These are phyloP conservation scores for Pythium vanterpoolii DNA, from an alignment of 352 stramenopile genomes.

Conservation along the genomic window DNA sequence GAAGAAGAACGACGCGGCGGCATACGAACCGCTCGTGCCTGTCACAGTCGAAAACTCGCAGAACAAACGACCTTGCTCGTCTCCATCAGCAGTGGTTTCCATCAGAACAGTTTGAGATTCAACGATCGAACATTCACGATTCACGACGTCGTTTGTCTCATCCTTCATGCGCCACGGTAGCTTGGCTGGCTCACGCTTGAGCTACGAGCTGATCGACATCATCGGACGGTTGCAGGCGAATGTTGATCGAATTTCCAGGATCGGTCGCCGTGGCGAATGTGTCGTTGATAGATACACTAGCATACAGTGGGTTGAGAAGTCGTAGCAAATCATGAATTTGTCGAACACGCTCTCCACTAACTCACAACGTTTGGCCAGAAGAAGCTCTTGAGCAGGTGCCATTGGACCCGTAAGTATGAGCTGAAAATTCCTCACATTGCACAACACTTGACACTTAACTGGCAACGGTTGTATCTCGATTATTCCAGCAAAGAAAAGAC, in stretches of 20 bases:
- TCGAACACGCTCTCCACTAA: slow-evolving; percentile 11
- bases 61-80: slow-evolving; percentile 5
- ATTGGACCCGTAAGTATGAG: slow-evolving; percentile 28
- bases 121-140: slow-evolving; percentile 4
- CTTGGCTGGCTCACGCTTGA: slow-evolving; percentile 6
- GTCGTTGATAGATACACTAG: background rate
- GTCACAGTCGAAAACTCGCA: slow-evolving; percentile 5
- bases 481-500: slow-evolving; percentile 32
- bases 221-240: background rate
- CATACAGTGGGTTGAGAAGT: slow-evolving; percentile 23
- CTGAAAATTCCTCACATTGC: slow-evolving; percentile 18
- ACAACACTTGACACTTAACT: slow-evolving; percentile 9
- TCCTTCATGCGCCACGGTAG: background rate
- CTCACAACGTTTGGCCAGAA: slow-evolving; percentile 20
- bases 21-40: background rate
- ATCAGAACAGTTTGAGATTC: slow-evolving; percentile 23
- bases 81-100: slow-evolving; percentile 4
- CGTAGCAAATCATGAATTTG: slow-evolving; percentile 2
- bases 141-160: background rate
- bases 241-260: background rate
- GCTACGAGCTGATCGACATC: background rate
- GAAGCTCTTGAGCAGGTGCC: slow-evolving; percentile 17
- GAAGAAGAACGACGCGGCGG: slow-evolving; percentile 12
- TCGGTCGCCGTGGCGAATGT: background rate
- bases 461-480: slow-evolving; percentile 21